Percentiles rank a stretch among this genome's conserved stretches.
Evolutionary conservation across 2,329 filamentous ascomycete genomes (phyloP).

Genomic region (Claviceps digitariae): DNA sequence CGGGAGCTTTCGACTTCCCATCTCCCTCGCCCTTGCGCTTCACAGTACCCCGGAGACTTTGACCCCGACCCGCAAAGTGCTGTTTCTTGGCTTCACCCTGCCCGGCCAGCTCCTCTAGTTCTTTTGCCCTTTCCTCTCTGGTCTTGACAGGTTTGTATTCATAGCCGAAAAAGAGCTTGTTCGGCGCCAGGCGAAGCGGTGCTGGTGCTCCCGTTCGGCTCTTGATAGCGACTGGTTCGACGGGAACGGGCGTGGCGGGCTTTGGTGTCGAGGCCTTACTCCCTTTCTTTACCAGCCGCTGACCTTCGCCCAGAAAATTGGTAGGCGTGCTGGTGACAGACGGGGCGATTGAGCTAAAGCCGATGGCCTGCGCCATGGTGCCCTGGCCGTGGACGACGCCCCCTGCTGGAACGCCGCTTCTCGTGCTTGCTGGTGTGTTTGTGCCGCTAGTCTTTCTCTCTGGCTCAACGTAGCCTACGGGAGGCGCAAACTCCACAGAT

Average conservation of each 20-base stretch:
- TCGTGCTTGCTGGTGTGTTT: constrained; percentile 62
- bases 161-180: constrained; percentile 95
- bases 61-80: constrained; percentile 74
- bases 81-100: constrained; percentile 50
- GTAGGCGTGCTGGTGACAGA: constrained; percentile 57
- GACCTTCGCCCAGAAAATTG: constrained; percentile 68
- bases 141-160: constrained; percentile 81
- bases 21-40: constrained; percentile 56
- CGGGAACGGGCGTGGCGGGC: constrained; percentile 53
- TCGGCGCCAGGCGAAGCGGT: constrained; percentile 68
- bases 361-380: constrained; percentile 96
- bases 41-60: constrained; percentile 55
- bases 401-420: constrained; percentile 51
- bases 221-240: constrained; percentile 17
- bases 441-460: constrained; percentile 59
- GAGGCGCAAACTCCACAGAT: constrained; percentile 88
- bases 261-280: constrained; percentile 55
- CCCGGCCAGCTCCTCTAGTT: constrained; percentile 45
- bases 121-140: constrained; percentile 54
- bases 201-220: constrained; percentile 63
- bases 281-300: constrained; percentile 72
- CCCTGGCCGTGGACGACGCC: constrained; percentile 73
- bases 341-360: constrained; percentile 83
- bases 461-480: constrained; percentile 87
- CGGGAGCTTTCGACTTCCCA: constrained; percentile 31